These are phyloP conservation scores for Exophiala dermatitidis DNA, from an alignment of 2,329 filamentous ascomycete species.

Conservation along the genomic window DNA sequence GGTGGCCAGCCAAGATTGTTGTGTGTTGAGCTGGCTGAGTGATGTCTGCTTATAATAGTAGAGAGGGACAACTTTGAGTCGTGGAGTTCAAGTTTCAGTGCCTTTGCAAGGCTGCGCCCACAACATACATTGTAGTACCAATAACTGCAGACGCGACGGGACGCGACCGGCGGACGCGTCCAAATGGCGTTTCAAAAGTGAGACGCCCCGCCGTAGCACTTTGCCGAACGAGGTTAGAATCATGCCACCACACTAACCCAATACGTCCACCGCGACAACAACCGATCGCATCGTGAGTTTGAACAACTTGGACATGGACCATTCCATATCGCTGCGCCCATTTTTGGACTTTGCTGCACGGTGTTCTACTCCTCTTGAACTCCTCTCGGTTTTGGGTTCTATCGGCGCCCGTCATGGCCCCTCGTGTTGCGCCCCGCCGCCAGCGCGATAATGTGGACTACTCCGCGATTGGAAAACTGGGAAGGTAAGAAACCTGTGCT, in stretches of 20 bases:
- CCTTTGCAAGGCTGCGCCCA: too few relatives aligned
- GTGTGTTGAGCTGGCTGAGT: too few relatives aligned
- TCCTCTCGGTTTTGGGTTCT: too few relatives aligned
- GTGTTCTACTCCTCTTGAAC: neutral
- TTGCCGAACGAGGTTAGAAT: neutral
- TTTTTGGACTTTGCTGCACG: neutral
- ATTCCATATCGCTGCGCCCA: neutral
- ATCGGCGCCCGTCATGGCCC: slow-evolving; percentile 14
- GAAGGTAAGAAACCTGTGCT: slow-evolving; percentile 33
- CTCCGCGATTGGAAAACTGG: slow-evolving; percentile 42
- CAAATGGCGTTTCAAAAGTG: neutral
- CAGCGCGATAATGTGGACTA: slow-evolving; percentile 41
- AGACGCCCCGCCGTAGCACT: neutral
- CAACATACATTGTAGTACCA: neutral
- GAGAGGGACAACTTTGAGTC: too few relatives aligned
- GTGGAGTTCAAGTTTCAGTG: too few relatives aligned
- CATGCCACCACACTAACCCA: neutral
- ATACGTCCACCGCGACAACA: slow-evolving; percentile 2
- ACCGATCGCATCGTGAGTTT: neutral
- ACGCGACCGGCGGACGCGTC: neutral
- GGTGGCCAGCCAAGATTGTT: neutral
- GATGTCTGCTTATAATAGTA: too few relatives aligned
- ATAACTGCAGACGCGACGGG: neutral
- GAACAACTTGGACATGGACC: neutral
- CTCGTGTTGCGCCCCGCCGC: slow-evolving; percentile 27